phyloP scores from a whole-genome alignment of 805 yeast species.

The Yarrowia hollandica region DNA sequence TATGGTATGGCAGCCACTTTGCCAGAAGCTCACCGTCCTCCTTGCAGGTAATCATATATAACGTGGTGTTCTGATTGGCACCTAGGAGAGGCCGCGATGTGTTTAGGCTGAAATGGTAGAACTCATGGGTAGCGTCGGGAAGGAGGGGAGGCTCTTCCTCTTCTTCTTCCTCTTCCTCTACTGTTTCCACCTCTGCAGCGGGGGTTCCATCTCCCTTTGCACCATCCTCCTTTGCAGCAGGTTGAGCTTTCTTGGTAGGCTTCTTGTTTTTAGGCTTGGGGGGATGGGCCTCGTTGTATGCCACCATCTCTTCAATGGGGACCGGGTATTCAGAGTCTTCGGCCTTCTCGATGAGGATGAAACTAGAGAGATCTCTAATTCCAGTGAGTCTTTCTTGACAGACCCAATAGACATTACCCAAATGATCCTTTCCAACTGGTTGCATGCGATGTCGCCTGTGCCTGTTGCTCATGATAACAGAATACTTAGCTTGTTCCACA shows the following conservation, averaged over 20 bases:
- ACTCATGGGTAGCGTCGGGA: conserved; percentile 13
- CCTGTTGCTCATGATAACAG: conserved; percentile 10
- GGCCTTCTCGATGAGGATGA: conserved; percentile 19
- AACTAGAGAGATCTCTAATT: conserved; percentile 13
- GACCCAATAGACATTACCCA: conserved; percentile 27
- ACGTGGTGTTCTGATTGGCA: neutral
- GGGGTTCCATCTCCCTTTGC: neutral
- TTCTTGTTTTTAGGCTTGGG: conserved; percentile 13
- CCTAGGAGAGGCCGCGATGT: conserved; percentile 21
- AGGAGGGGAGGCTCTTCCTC: neutral
- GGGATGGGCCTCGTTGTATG: conserved; percentile 16
- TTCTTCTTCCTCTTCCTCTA: neutral
- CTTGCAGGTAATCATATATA: conserved; percentile 15
- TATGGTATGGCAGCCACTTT: conserved; percentile 26
- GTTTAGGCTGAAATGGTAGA: conserved; percentile 16
- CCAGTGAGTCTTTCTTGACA: conserved; percentile 22
- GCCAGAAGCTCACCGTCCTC: conserved; percentile 27
- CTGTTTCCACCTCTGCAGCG: neutral
- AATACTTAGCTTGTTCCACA: conserved; percentile 22
- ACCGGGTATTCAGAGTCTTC: conserved; percentile 6
- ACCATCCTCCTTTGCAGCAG: neutral
- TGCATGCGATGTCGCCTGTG: conserved; percentile 21
- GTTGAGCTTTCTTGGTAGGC: conserved; percentile 1
- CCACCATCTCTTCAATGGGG: conserved; percentile 6
- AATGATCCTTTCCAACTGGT: conserved; percentile 22